Evolutionary conservation across 1,284 basidiomycete species (phyloP).

Genomic region (Rhodotorula sp.): DNA sequence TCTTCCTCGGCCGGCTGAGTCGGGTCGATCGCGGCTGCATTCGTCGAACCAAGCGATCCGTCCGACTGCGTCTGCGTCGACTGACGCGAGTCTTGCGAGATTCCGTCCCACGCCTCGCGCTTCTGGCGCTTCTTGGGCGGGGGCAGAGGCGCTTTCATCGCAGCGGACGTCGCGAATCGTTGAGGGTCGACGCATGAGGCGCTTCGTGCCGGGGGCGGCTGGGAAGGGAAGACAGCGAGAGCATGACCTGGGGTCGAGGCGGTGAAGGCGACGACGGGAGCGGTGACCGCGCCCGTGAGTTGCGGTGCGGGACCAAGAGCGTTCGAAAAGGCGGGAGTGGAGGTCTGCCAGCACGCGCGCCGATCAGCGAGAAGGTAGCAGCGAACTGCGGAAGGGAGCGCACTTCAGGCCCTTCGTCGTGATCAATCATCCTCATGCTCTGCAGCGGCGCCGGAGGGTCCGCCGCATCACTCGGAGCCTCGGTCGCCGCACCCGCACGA

Average conservation of each 20-base stretch:
- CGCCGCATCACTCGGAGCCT: background rate
- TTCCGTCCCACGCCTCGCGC: constrained; percentile 14
- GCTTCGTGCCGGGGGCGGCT: background rate
- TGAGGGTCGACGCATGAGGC: background rate
- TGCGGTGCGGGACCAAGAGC: constrained; percentile 13
- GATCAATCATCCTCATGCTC: background rate
- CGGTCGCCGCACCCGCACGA: too few species aligned
- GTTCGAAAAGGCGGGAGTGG: constrained; percentile 4
- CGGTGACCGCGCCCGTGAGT: background rate
- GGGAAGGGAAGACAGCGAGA: background rate
- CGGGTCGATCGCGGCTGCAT: background rate
- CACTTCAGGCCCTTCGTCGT: background rate
- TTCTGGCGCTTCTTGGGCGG: background rate
- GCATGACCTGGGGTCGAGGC: background rate
- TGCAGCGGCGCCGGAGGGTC: background rate
- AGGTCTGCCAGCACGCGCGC: background rate
- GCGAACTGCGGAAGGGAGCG: too few species aligned
- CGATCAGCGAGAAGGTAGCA: too few species aligned
- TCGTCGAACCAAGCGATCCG: background rate
- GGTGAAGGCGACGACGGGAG: constrained; percentile 1
- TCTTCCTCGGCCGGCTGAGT: background rate
- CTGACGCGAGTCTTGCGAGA: constrained; percentile 17
- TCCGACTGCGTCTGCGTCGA: background rate
- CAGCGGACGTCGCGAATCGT: constrained; percentile 11
- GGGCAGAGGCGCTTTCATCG: constrained; percentile 5